Evolutionary conservation across 148 eudicot genomes (phyloP).

Genomic region (Diospyros lotus): DNA sequence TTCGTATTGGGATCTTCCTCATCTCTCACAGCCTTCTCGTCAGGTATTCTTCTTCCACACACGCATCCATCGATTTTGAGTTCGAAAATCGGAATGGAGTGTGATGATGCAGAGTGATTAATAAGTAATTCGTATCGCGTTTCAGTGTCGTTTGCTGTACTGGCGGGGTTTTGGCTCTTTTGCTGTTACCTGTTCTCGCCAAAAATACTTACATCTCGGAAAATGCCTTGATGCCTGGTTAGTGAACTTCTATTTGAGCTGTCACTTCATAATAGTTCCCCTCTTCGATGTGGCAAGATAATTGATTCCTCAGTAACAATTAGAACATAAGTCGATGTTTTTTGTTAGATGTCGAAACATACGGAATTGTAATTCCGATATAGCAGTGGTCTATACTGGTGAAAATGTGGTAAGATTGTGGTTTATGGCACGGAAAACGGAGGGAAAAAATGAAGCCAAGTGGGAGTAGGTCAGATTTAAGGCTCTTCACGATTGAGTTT

Average conservation of each 20-base stretch:
- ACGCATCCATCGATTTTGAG: neutral
- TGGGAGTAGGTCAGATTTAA: too few relatives aligned
- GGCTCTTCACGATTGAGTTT: too few relatives aligned
- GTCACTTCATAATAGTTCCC: neutral
- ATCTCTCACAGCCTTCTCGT: constrained; percentile 62
- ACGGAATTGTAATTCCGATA: too few relatives aligned
- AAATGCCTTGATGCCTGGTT: constrained; percentile 98
- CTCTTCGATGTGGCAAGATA: neutral
- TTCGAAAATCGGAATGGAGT: neutral
- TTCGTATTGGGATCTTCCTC: constrained; percentile 63
- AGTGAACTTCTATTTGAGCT: constrained; percentile 13
- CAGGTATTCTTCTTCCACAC: constrained; percentile 38
- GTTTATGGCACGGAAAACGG: too few relatives aligned
- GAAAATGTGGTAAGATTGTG: neutral
- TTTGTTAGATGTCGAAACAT: too few relatives aligned
- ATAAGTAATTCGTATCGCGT: neutral
- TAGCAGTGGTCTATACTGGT: neutral
- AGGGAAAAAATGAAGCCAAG: too few relatives aligned
- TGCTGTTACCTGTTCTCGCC: constrained; percentile 75
- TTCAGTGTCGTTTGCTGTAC: constrained; percentile 63
- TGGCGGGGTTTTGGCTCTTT: constrained; percentile 76
- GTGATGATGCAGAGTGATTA: neutral
- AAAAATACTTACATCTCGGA: constrained; percentile 87
- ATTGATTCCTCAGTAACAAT: neutral
- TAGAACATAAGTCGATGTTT: too few relatives aligned